phyloP scores from a whole-genome alignment of 1,139 yeast genomes.

The Zygoascus sp. region DNA sequence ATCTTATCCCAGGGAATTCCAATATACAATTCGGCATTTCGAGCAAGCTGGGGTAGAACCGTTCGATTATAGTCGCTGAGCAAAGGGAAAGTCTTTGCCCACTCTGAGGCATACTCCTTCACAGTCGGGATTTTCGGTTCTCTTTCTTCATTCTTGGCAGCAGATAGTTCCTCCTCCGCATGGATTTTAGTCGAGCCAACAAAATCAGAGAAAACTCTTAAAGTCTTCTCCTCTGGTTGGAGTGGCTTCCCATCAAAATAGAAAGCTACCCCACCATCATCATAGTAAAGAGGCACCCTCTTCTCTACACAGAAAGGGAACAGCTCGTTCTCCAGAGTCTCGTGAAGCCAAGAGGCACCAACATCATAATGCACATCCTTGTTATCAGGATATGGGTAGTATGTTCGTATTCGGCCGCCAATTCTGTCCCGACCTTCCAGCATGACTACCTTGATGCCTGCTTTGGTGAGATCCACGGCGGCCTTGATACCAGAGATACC shows the following conservation, averaged over 20 bases:
- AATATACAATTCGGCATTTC: slow-evolving; percentile 71
- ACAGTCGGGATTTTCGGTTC: slow-evolving; percentile 49
- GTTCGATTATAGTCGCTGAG: slow-evolving; percentile 50
- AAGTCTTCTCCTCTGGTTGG: slow-evolving; percentile 9
- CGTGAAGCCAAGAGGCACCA: slow-evolving; percentile 88
- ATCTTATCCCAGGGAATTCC: slow-evolving; percentile 63
- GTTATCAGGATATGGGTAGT: slow-evolving; percentile 28
- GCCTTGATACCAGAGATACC: slow-evolving; percentile 82
- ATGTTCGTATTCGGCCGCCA: slow-evolving; percentile 44
- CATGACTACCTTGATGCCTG: slow-evolving; percentile 43
- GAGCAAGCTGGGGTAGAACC: slow-evolving; percentile 47
- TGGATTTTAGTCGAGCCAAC: slow-evolving; percentile 1
- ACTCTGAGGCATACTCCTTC: slow-evolving; percentile 44
- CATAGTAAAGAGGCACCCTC: slow-evolving; percentile 41
- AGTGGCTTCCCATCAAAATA: slow-evolving; percentile 27
- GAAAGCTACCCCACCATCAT: slow-evolving; percentile 41
- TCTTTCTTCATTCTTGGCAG: slow-evolving; percentile 38
- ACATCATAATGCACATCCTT: slow-evolving; percentile 28
- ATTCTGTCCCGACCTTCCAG: slow-evolving; percentile 55
- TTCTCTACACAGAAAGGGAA: slow-evolving; percentile 38
- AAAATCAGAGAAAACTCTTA: slow-evolving; percentile 6
- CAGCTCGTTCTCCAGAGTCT: slow-evolving; percentile 60
- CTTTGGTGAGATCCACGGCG: slow-evolving; percentile 51
- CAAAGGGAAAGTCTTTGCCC: slow-evolving; percentile 43
- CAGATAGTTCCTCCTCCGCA: slow-evolving; percentile 2